Evolutionary conservation across 2,329 filamentous ascomycete species (phyloP).

Genomic region (Pseudogymnoascus sp.): DNA sequence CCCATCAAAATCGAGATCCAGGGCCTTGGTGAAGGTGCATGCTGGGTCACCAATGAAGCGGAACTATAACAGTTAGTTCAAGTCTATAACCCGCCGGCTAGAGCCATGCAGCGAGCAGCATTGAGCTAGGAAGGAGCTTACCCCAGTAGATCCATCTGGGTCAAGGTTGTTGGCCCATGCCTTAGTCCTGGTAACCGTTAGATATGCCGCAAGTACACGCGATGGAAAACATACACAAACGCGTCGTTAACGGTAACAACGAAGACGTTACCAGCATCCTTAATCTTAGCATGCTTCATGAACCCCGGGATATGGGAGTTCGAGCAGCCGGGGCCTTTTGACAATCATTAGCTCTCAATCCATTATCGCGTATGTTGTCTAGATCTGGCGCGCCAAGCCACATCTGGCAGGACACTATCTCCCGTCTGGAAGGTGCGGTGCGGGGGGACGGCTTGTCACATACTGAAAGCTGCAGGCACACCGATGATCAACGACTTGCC

Average conservation of each 20-base stretch:
- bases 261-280: constrained; percentile 74
- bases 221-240: constrained; percentile 62
- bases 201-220: not conserved
- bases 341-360: not conserved
- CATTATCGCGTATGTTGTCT: constrained; percentile 13
- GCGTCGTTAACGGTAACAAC: constrained; percentile 90
- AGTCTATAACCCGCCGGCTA: not conserved
- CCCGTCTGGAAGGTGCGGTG: constrained; percentile 2
- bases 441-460: constrained; percentile 21
- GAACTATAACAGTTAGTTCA: constrained; percentile 44
- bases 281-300: constrained; percentile 69
- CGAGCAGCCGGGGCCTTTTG: constrained; percentile 50
- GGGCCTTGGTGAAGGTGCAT: constrained; percentile 69
- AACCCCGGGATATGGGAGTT: constrained; percentile 75
- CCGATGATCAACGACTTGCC: constrained; percentile 77
- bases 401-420: constrained; percentile 7
- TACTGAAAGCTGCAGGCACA: constrained; percentile 70
- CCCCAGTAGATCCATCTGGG: constrained; percentile 62
- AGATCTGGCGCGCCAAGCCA: constrained; percentile 39
- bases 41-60: constrained; percentile 82
- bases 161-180: constrained; percentile 77
- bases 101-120: not conserved
- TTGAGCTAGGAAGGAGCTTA: constrained; percentile 38
- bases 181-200: constrained; percentile 57
- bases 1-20: constrained; percentile 77